Evolutionary conservation across 805 yeast species (phyloP).

Genomic region (Sugiyamaella mastotermitis): DNA sequence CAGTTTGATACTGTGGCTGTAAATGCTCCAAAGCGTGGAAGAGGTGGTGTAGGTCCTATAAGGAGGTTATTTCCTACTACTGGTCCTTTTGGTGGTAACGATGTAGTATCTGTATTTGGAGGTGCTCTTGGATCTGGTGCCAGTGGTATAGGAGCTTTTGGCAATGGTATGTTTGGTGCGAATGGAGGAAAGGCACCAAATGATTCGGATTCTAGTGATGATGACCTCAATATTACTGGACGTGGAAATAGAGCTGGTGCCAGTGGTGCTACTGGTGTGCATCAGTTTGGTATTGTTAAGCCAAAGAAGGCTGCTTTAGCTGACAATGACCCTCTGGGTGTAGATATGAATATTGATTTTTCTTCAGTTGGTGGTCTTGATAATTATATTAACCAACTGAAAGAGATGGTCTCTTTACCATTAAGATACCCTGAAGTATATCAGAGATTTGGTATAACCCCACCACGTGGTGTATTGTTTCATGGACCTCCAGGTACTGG

Average conservation of each 20-base stretch:
- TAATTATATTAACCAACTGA: constrained; percentile 82
- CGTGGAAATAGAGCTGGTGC: constrained; percentile 5
- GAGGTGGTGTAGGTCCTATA: constrained; percentile 35
- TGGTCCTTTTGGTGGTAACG: constrained; percentile 98
- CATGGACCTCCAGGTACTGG: constrained; percentile 99
- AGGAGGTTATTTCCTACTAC: constrained; percentile 85
- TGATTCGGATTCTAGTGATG: constrained; percentile 41
- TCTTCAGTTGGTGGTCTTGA: constrained; percentile 87
- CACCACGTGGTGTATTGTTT: constrained; percentile 94
- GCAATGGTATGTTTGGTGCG: constrained; percentile 5
- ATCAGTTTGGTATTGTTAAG: constrained; percentile 16
- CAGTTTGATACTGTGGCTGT: constrained; percentile 30
- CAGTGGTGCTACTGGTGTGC: constrained; percentile 12
- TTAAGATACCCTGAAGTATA: constrained; percentile 89
- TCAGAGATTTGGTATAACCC: constrained; percentile 82
- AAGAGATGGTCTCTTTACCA: constrained; percentile 96
- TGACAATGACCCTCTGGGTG: constrained; percentile 90
- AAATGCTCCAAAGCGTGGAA: constrained; percentile 22
- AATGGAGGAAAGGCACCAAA: constrained; percentile 5
- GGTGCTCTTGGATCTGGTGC: constrained; percentile 36
- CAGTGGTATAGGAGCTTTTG: constrained; percentile 12
- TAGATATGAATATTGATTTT: constrained; percentile 79
- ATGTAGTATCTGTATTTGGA: constrained; percentile 79
- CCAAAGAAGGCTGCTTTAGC: constrained; percentile 41
- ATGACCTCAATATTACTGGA: constrained; percentile 26